A percentile compares a stretch with the other conserved stretches of the same genome.
Conservation (phyloP, 1,284 basidiomycete genomes). For the Tetrapyrgos nigripes region DNA sequence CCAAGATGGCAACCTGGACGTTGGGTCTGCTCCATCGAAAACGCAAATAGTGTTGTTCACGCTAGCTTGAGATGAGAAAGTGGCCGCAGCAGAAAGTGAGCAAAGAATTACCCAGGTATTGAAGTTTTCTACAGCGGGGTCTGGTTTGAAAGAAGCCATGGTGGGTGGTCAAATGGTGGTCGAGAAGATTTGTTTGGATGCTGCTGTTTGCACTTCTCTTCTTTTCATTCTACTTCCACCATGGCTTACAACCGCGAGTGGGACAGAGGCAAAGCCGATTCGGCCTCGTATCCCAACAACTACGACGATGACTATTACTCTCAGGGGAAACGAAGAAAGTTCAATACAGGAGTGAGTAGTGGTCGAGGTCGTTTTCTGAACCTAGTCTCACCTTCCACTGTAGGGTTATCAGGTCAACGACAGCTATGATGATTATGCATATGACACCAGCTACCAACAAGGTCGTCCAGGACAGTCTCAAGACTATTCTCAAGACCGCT, state of each 20-base stretch:
- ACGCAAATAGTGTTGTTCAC: constrained; percentile 80
- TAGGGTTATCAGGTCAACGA: constrained; percentile 54
- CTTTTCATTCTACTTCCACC: constrained; percentile 37
- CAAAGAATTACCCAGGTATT: constrained; percentile 40
- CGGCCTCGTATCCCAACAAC: constrained; percentile 41
- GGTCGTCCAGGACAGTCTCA: constrained; percentile 35
- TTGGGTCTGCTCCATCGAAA: constrained; percentile 80
- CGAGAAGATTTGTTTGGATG: constrained; percentile 44
- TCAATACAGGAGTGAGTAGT: constrained; percentile 69
- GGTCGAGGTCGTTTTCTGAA: constrained; percentile 1
- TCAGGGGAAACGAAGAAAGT: constrained; percentile 80
- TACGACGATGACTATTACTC: constrained; percentile 70
- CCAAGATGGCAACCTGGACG: constrained; percentile 56
- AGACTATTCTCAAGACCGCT: constrained; percentile 52
- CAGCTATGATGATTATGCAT: constrained; percentile 47
- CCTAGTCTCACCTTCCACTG: not conserved
- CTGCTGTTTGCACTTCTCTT: constrained; percentile 22
- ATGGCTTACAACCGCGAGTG: constrained; percentile 83
- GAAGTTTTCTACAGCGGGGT: constrained; percentile 15
- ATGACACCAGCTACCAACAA: constrained; percentile 31
- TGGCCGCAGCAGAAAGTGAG: constrained; percentile 76
- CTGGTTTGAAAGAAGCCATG: constrained; percentile 42
- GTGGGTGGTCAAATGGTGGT: constrained; percentile 20
- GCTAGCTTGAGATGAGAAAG: constrained; percentile 47
- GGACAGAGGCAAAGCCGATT: constrained; percentile 75